Percentiles rank a stretch among this genome's conserved stretches.
Conservation (phyloP, 495 filamentous ascomycete species). For the Beverwykella pulmonaria region DNA sequence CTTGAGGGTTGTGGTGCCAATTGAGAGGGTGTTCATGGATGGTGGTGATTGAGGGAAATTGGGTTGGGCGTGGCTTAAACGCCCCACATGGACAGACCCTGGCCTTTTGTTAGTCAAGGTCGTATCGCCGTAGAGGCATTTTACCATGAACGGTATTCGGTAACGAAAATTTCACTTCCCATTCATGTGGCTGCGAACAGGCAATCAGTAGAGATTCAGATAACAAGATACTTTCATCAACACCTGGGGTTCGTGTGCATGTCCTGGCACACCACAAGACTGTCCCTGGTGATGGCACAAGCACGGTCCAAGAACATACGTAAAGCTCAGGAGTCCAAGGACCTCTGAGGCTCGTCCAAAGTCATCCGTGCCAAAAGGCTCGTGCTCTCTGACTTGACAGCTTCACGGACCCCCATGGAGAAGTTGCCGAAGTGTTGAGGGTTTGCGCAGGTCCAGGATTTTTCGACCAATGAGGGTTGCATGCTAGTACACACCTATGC, state of each 20-base stretch:
- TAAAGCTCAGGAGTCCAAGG: no score
- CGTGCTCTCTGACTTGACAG: not conserved
- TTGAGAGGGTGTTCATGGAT: not conserved
- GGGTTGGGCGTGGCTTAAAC: not conserved
- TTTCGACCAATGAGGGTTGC: no score
- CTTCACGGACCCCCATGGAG: not conserved
- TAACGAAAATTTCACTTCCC: not conserved
- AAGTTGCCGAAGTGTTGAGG: not conserved
- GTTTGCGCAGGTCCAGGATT: not conserved
- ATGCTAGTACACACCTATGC: not conserved
- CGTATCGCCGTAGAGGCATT: not conserved
- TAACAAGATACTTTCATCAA: no score
- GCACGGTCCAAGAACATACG: no score
- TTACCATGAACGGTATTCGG: not conserved
- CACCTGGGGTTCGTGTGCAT: no score
- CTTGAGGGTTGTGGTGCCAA: no score
- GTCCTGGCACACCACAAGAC: no score
- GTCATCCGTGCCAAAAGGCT: not conserved
- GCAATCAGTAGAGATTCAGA: not conserved
- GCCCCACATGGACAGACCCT: no score
- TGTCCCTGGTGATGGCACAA: no score
- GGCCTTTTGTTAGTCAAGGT: not conserved
- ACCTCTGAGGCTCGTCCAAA: not conserved
- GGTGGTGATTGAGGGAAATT: not conserved
- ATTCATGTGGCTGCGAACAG: not conserved